Conservation (phyloP, 805 yeast species). For the Schizosaccharomyces pombe region DNA sequence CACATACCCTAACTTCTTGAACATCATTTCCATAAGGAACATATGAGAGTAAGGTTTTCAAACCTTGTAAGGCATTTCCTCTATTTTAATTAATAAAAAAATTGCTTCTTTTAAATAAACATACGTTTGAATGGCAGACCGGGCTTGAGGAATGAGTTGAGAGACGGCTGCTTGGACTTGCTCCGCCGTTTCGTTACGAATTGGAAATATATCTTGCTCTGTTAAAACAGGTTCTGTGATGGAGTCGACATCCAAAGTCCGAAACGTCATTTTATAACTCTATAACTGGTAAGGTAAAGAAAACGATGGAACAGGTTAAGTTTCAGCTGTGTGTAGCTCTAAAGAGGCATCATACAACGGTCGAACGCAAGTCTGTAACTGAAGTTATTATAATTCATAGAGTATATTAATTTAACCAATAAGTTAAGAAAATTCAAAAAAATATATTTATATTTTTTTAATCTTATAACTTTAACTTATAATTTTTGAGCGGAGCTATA, state of each 20-base stretch:
- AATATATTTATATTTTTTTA: not conserved
- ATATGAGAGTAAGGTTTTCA: not conserved
- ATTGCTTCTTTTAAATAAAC: not conserved
- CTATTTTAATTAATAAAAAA: not conserved
- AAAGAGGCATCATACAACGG: too few relatives aligned
- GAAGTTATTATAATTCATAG: too few relatives aligned
- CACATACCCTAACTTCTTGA: not conserved
- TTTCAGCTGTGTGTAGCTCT: too few relatives aligned
- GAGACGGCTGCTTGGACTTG: not conserved
- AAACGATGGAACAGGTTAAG: too few relatives aligned
- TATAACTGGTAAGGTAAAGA: too few relatives aligned
- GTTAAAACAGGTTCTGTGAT: not conserved
- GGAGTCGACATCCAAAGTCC: not conserved
- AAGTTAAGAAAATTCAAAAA: not conserved
- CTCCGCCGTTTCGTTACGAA: not conserved
- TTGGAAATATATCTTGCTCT: not conserved
- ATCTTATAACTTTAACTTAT: not conserved
- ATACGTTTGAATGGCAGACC: not conserved
- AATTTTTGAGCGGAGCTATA: not conserved
- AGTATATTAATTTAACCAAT: too few relatives aligned
- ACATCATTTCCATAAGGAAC: not conserved
- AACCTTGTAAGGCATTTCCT: not conserved
- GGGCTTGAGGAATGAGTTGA: not conserved
- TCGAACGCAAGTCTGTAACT: too few relatives aligned
- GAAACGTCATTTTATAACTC: not conserved